Conservation (phyloP, 345 rosid genomes). For the Lepidium aucheri region DNA sequence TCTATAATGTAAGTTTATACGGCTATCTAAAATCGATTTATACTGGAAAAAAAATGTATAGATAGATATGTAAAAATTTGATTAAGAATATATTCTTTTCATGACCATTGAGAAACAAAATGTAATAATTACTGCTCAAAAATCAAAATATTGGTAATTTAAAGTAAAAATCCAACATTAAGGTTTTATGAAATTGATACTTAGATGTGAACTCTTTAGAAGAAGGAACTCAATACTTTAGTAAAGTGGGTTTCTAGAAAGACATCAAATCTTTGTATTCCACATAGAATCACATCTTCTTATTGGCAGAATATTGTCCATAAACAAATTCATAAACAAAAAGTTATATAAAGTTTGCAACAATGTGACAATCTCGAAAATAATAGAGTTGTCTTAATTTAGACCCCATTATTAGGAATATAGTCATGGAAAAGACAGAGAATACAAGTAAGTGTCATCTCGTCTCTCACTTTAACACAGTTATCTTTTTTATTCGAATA, state of each 20-base stretch:
- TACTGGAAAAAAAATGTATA: no score
- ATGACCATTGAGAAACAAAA: not conserved
- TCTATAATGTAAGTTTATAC: no score
- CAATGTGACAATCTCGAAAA: slow-evolving; percentile 4
- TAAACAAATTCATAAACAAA: not conserved
- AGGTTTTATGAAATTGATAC: no score
- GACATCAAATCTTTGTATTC: slow-evolving; percentile 24
- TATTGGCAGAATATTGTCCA: slow-evolving; percentile 18
- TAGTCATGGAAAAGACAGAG: not conserved
- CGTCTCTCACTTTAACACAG: slow-evolving; percentile 12
- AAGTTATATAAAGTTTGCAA: not conserved
- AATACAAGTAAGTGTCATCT: slow-evolving; percentile 19
- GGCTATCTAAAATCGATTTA: no score
- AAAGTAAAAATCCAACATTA: no score
- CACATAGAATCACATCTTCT: slow-evolving; percentile 25
- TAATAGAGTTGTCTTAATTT: not conserved
- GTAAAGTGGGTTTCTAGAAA: slow-evolving; percentile 13
- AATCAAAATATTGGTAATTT: not conserved
- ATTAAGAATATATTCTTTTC: no score
- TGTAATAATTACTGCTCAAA: not conserved
- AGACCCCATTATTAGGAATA: slow-evolving; percentile 24
- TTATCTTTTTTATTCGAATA: slow-evolving; percentile 3
- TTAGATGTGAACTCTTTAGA: not conserved
- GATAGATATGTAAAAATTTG: no score
- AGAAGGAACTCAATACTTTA: not conserved